phyloP scores from a whole-genome alignment of 1,284 basidiomycete species.

The Cutaneotrichosporon sp. region DNA sequence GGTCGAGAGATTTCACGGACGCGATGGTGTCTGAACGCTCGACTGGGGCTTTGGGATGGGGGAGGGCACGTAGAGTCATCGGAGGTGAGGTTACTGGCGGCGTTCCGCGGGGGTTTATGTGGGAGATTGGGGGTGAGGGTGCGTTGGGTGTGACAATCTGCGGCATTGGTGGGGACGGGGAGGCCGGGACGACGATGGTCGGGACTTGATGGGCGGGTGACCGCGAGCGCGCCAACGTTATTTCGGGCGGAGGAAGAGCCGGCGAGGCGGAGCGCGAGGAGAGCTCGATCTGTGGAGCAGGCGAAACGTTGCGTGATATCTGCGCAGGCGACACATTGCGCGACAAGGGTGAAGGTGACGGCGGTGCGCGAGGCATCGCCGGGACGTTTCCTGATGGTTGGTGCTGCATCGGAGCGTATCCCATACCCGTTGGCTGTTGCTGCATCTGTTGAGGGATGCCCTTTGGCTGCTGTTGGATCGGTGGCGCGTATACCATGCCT shows the following conservation, averaged over 20 bases:
- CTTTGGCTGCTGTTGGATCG: no score
- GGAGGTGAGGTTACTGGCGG: neutral
- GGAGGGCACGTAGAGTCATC: neutral
- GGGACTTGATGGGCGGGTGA: neutral
- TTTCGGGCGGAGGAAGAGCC: neutral
- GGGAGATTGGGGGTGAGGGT: neutral
- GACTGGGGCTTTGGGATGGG: constrained; percentile 19
- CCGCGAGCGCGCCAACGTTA: neutral
- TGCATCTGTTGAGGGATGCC: constrained; percentile 5
- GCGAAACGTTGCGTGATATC: neutral
- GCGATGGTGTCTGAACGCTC: constrained; percentile 49
- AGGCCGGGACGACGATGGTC: neutral
- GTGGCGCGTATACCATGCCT: neutral
- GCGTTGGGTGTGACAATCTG: neutral
- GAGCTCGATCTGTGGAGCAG: neutral
- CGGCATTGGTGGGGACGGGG: neutral
- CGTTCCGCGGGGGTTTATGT: neutral
- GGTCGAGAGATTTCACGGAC: constrained; percentile 48
- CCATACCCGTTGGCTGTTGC: constrained; percentile 16
- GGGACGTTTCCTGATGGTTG: no score
- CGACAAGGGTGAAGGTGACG: constrained; percentile 21
- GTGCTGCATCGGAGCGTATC: no score
- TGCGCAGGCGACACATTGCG: neutral
- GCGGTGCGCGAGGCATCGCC: constrained; percentile 18
- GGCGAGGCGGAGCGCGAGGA: neutral